Conservation (phyloP, 768 basidiomycete species). For the Pulveroboletus frians region DNA sequence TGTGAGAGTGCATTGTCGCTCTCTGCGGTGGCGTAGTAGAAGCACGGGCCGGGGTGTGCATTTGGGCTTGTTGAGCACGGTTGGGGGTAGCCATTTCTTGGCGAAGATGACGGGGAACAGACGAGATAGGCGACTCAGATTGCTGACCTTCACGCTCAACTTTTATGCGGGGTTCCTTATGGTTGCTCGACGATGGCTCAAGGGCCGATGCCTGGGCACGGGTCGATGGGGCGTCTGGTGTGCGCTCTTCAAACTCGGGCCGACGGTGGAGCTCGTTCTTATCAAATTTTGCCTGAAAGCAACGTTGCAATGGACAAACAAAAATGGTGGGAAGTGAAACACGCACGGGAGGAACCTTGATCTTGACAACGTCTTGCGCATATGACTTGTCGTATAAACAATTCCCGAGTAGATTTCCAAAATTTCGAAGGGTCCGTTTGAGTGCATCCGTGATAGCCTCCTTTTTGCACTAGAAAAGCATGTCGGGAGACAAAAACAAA, state of each 20-base stretch:
- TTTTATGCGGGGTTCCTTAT: slow-evolving; percentile 13
- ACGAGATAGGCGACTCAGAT: slow-evolving; percentile 24
- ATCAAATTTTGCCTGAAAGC: slow-evolving; percentile 51
- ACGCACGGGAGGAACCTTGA: slow-evolving; percentile 79
- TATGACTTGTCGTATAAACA: slow-evolving; percentile 97
- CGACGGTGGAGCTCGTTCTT: slow-evolving; percentile 61
- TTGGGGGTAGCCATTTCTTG: slow-evolving; percentile 15
- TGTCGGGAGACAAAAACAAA: not conserved
- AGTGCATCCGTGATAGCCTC: slow-evolving; percentile 95
- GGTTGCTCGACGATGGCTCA: not conserved
- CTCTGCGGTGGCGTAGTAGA: not conserved
- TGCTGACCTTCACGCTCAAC: slow-evolving; percentile 9
- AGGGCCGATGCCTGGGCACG: too few relatives aligned
- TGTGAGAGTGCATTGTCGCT: not conserved
- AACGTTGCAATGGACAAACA: not conserved
- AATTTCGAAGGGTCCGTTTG: slow-evolving; percentile 86
- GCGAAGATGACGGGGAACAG: slow-evolving; percentile 40
- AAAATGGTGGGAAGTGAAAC: not conserved
- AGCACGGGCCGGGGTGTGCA: not conserved
- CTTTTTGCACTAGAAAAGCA: slow-evolving; percentile 77
- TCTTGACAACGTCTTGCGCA: slow-evolving; percentile 76
- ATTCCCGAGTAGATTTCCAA: slow-evolving; percentile 93
- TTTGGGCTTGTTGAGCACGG: slow-evolving; percentile 5
- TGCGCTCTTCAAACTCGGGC: slow-evolving; percentile 58
- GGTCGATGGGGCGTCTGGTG: slow-evolving; percentile 27